Base-by-base conservation (phyloP, 352 stramenopile genomes). In the Phytophthora litchii region DNA sequence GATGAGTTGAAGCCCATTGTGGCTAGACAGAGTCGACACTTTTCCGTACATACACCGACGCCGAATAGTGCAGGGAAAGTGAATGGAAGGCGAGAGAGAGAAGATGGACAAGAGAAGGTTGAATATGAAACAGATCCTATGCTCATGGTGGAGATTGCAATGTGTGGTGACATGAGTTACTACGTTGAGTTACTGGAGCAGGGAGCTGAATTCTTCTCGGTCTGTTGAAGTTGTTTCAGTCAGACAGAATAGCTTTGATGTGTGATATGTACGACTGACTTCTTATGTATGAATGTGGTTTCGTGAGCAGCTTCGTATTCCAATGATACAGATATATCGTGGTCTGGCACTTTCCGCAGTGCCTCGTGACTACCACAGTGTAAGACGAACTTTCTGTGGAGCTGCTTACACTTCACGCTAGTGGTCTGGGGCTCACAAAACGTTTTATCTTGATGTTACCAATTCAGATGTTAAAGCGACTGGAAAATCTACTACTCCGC, bases 311-410 rank as follows among this genome's bases (percentile, higher is more conserved):
- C 70, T 93, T 29, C 84, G 84, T 14, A 42, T 84, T 14, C 79
- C 82, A 0, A 90, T 92, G 80, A 73, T 94, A 31, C 68, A 85
- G 29, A 48, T 90, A 14, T 94, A 94, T 60, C 80, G 84, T 32
- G 68, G 62, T 0, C 53, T 91, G 31, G 82, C 82, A 16, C 78
- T 79, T 16, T 64, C 78, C 1, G 64, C 56, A 3, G 65, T 72
- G 13, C 76, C 80, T 31, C 78, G 80, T 36, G 73, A 93, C 34
- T 91, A 89, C 47, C 35, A 64, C 12, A 69, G 43, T 19, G 82
- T 91, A 76, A 42, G 58, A 17, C n/a, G 27, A 12, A 2, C 17
- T 47, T 37, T 55, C 13, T 34, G 23, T 41, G 17, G 11, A 9
- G 19, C 14, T 14, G 43, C 1, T 23, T 63, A 27, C 14, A 27